Evolutionary conservation across 2,329 filamentous ascomycete genomes (phyloP), one percentile per base, ranked within the genome.

Genomic region (Aspergillus bombycis): DNA sequence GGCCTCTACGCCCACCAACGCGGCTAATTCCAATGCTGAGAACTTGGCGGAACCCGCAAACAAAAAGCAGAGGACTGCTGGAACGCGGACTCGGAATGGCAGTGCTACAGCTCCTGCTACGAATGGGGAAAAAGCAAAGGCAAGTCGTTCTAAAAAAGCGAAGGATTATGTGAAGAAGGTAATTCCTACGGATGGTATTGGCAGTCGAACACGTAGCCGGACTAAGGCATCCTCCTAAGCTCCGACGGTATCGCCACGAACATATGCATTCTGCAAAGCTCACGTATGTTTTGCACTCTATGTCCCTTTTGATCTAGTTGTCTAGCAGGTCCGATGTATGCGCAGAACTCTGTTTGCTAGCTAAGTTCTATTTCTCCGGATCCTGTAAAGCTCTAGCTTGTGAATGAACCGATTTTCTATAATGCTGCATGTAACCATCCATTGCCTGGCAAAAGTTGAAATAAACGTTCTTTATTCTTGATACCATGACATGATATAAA

Each of bases 131-230:
- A 72, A 70, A 65, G 76, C 75, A 66, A 74, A 75, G 60, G 60
- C 67, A 14, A 68, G 68, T 23, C 73, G 73, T 16, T 67, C 73
- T 5, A 78, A 75, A 66, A 78, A 76, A 61, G 70, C 67, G 21
- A 73, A 75, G 64, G 70, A 73, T 26, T 53, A 68, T 16, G 57
- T 68, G 57, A 75, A 74, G 60, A 72, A 71, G 60, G 57, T 64
- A 10, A 64, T 73, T 34, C 69, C 74, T 11, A 68, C 67, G 23
- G 74, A 75, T 68, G 75, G 77, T 11, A 72, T 77, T 63, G 76
- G 78, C 38, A 79, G 75, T 64, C 71, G 77, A 41, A 79, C 78
- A 48, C 75, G 78, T 57, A 79, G 76, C 65, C 76, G 77, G 32
- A 76, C 75, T 55, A 75, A 79, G 67, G 67, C 67, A 46, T 64